These are phyloP conservation scores for Septoria petroselini DNA, from an alignment of 2,329 filamentous ascomycete genomes.

Conservation along the genomic window DNA sequence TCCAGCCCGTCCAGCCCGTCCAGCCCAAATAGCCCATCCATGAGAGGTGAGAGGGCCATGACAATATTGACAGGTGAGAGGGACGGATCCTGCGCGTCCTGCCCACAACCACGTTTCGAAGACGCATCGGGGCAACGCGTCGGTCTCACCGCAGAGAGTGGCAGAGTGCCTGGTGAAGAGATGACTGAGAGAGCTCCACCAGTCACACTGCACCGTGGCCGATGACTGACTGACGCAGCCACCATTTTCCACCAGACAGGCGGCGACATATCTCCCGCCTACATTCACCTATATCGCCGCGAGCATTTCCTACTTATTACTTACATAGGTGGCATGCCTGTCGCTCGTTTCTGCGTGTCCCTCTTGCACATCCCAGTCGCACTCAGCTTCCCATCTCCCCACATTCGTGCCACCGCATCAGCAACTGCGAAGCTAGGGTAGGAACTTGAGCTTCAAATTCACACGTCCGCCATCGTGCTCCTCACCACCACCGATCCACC, in stretches of 20 bases:
- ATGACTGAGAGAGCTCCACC: conserved; percentile 14
- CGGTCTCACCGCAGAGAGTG: too few species aligned
- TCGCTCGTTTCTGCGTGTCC: not conserved
- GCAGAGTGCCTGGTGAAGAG: conserved; percentile 13
- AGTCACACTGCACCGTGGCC: conserved; percentile 6
- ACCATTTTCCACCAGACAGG: too few species aligned
- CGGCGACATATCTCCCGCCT: not conserved
- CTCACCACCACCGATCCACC: too few species aligned
- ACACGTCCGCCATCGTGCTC: too few species aligned
- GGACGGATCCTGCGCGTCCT: too few species aligned
- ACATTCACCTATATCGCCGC: not conserved
- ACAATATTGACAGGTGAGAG: too few species aligned
- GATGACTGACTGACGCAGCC: conserved; percentile 16
- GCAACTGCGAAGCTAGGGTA: too few species aligned
- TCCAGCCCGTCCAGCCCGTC: too few species aligned
- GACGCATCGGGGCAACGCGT: not conserved
- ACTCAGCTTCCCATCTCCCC: not conserved
- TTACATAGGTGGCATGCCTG: conserved; percentile 2
- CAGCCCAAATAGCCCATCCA: too few species aligned
- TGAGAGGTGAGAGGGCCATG: too few species aligned
- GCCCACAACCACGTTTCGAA: not conserved
- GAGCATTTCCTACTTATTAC: not conserved
- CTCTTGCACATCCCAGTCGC: not conserved
- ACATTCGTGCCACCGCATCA: not conserved
- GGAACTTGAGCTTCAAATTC: conserved; percentile 7